Conservation (phyloP, 2,329 filamentous ascomycete species). For the Colletotrichum sp. region DNA sequence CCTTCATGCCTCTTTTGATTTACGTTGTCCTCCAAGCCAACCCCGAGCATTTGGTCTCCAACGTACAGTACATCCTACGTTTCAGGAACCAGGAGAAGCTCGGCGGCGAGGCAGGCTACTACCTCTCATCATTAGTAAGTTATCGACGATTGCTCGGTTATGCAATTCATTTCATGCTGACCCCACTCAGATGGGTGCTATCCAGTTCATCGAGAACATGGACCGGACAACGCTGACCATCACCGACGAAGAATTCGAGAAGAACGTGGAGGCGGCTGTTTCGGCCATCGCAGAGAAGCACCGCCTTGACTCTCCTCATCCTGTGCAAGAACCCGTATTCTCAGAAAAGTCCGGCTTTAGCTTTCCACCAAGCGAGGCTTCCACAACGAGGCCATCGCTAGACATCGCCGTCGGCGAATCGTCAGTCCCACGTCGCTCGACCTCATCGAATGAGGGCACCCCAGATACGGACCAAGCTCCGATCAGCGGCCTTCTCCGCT, state of each 20-base stretch:
- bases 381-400: slow-evolving; percentile 28
- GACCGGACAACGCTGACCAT: slow-evolving; percentile 94
- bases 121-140: slow-evolving; percentile 86
- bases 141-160: neutral
- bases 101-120: slow-evolving; percentile 96
- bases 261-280: slow-evolving; percentile 94
- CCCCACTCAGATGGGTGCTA: slow-evolving; percentile 73
- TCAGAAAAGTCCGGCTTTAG: slow-evolving; percentile 48
- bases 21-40: slow-evolving; percentile 95
- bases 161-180: neutral
- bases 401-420: slow-evolving; percentile 27
- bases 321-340: slow-evolving; percentile 41
- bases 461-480: slow-evolving; percentile 71
- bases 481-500: slow-evolving; percentile 83
- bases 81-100: slow-evolving; percentile 98
- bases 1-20: slow-evolving; percentile 93
- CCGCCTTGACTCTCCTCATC: slow-evolving; percentile 54
- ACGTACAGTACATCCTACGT: slow-evolving; percentile 96
- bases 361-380: slow-evolving; percentile 52
- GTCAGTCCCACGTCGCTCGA: slow-evolving; percentile 56
- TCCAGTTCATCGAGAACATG: slow-evolving; percentile 96
- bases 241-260: slow-evolving; percentile 92
- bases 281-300: slow-evolving; percentile 95
- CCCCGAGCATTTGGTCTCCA: slow-evolving; percentile 93
- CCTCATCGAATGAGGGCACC: slow-evolving; percentile 54